phyloP scores from a whole-genome alignment of 768 basidiomycete genomes.

The Boletellus ananiceps region DNA sequence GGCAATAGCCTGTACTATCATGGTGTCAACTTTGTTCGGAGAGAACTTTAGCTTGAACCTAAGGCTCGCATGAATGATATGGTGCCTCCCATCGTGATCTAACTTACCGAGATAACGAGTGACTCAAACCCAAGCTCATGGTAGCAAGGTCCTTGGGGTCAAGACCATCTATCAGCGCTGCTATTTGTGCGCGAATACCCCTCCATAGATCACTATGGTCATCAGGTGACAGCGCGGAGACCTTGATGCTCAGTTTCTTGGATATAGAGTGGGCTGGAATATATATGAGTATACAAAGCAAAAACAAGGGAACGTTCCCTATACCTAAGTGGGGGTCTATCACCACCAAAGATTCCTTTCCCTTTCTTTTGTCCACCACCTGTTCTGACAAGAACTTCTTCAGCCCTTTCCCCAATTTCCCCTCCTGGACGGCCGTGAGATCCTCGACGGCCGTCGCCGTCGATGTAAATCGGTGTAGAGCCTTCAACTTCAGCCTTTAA shows the following conservation, averaged over 20 bases:
- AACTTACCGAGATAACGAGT: conserved; percentile 86
- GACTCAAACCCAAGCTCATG: conserved; percentile 96
- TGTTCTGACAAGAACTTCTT: conserved; percentile 91
- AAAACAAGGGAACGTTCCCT: conserved; percentile 23
- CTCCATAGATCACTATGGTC: conserved; percentile 82
- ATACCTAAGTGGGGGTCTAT: conserved; percentile 87
- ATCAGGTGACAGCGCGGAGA: conserved; percentile 55
- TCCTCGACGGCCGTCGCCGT: conserved; percentile 98
- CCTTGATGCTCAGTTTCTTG: conserved; percentile 92
- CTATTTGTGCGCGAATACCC: conserved; percentile 88
- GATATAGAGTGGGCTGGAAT: conserved; percentile 73
- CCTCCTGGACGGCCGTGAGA: conserved; percentile 85
- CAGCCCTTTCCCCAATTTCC: conserved; percentile 88
- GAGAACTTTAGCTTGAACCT: conserved; percentile 99
- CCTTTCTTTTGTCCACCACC: conserved; percentile 84
- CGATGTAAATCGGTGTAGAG: conserved; percentile 92
- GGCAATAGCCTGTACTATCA: conserved; percentile 99
- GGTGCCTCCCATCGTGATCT: neutral
- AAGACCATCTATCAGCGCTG: conserved; percentile 81
- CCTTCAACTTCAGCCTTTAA: conserved; percentile 86
- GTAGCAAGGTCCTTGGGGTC: conserved; percentile 94
- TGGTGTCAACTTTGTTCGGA: conserved; percentile 98
- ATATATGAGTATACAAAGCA: conserved; percentile 5
- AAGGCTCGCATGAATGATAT: conserved; percentile 7
- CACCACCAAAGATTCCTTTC: conserved; percentile 80